Evolutionary conservation across 208 protist genomes (phyloP), one percentile per base, ranked within the genome.

Genomic region (Angomonas desouzai): DNA sequence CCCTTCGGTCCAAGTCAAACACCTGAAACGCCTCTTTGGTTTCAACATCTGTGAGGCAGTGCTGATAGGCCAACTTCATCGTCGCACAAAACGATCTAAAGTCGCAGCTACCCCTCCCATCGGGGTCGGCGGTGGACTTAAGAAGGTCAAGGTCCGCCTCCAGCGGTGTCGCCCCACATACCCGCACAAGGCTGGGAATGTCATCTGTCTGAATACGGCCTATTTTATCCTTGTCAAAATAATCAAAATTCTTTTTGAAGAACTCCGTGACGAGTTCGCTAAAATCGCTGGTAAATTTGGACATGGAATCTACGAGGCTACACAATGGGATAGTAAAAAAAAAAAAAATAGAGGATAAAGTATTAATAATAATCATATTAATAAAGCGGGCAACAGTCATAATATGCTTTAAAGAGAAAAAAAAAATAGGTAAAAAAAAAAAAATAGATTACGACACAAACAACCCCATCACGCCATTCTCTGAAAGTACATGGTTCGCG

Each of bases 1-100:
- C 97, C 51, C 91, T 89, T 9, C 88, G 81, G 38, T 98, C 90
- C 10, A 87, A 79, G 78, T 99, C 97, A 62, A 99, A 97, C 23
- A 91, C 80, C 3, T 81, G 65, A 81, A 98, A 98, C 6, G 96
- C 96, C 30, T 97, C 89, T 11, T 72, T 75, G 18, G 97, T 83
- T 30, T 97, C 94, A 27, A 89, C 79, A 11, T 75, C 55, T 9
- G 56, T 77, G 3, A 86, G 55, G 18, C 83, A 81, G 13, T 74
- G 80, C 7, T 70, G 62, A 25, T 88, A 85, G 1, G 89, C 83
- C 22, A 67, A 63, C 70, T 80, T 77, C 70, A 92, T 70, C 11
- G 80, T 82, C 6, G 27, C 57, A 71, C 89, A 95, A 56, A 96
- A 91, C 28, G 80, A 79, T 6, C 86, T 72, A 66, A 93, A 96